These are phyloP conservation scores for Cercospora citrullina DNA, from an alignment of 2,329 filamentous ascomycete species.

Conservation along the genomic window DNA sequence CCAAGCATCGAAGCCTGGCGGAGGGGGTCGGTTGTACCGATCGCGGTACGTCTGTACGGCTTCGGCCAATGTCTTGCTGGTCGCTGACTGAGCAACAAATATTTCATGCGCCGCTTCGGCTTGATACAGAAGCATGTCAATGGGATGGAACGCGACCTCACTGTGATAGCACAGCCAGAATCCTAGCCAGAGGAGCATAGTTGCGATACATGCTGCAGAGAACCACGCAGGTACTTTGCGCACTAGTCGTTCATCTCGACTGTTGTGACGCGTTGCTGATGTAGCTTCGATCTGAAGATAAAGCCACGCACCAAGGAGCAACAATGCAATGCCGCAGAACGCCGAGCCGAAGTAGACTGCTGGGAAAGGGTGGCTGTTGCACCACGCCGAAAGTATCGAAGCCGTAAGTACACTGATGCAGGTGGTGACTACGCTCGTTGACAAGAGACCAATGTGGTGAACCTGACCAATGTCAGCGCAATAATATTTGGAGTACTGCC, in stretches of 20 bases:
- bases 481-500: too few species aligned
- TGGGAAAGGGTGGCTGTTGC: slow-evolving; percentile 37
- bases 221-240: slow-evolving; percentile 33
- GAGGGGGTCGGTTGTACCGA: slow-evolving; percentile 57
- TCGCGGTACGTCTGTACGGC: slow-evolving; percentile 54
- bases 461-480: slow-evolving; percentile 38
- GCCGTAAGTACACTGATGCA: slow-evolving; percentile 40
- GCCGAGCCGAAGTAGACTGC: slow-evolving; percentile 27
- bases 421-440: slow-evolving; percentile 43
- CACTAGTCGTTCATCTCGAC: slow-evolving; percentile 17
- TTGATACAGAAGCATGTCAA: slow-evolving; percentile 55
- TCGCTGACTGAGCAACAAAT: slow-evolving; percentile 51
- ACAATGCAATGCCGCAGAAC: slow-evolving; percentile 28
- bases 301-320: slow-evolving; percentile 36
- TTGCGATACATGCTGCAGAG: slow-evolving; percentile 42
- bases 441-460: slow-evolving; percentile 42
- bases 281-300: slow-evolving; percentile 32
- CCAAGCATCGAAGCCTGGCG: slow-evolving; percentile 62
- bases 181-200: slow-evolving; percentile 47
- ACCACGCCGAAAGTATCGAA: slow-evolving; percentile 39
- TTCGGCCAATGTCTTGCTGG: slow-evolving; percentile 50
- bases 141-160: slow-evolving; percentile 52
- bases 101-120: slow-evolving; percentile 51
- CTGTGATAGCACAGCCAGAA: slow-evolving; percentile 46
- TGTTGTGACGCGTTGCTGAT: slow-evolving; percentile 9